Percentiles rank a stretch among this genome's conserved stretches.
phyloP scores from a whole-genome alignment of 1,284 basidiomycete species.

The Trichosporon sp. region DNA sequence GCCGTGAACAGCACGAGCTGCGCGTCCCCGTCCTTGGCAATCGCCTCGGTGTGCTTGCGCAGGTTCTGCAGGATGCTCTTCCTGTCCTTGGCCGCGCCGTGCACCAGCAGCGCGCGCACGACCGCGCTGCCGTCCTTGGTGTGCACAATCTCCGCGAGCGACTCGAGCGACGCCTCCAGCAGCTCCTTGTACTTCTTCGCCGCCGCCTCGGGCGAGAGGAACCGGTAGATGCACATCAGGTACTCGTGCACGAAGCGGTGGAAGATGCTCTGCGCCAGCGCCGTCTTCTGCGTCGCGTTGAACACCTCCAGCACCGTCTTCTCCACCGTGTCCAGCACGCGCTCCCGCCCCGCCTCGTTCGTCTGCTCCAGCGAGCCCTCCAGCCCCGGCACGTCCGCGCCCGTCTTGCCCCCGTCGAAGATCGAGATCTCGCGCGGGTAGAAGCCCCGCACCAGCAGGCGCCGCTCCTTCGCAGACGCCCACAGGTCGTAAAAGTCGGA shows the following conservation, averaged over 20 bases:
- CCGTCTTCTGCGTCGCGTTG: constrained; percentile 82
- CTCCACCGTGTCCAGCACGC: constrained; percentile 64
- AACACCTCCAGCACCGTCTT: constrained; percentile 76
- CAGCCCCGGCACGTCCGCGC: constrained; percentile 53
- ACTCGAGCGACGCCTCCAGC: constrained; percentile 61
- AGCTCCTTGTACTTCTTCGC: constrained; percentile 50
- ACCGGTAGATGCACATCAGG: constrained; percentile 45
- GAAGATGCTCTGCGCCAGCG: constrained; percentile 75
- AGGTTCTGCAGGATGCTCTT: constrained; percentile 81
- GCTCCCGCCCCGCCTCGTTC: constrained; percentile 60
- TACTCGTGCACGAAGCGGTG: constrained; percentile 61
- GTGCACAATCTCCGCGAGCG: constrained; percentile 82
- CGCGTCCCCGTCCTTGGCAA: constrained; percentile 79
- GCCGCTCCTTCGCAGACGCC: constrained; percentile 73
- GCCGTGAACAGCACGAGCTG: constrained; percentile 82
- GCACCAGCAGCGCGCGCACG: constrained; percentile 73
- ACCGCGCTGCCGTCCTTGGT: constrained; percentile 83
- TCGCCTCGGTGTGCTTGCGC: constrained; percentile 77
- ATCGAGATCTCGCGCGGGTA: constrained; percentile 79
- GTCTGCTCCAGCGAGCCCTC: constrained; percentile 62
- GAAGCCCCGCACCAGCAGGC: constrained; percentile 72
- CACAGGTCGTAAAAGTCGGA: constrained; percentile 83
- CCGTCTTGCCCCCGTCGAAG: constrained; percentile 62
- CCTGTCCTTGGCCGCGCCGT: constrained; percentile 78
- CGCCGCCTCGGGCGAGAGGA: constrained; percentile 39